These are phyloP conservation scores for Phytomonas francai DNA, from an alignment of 208 protist genomes.

Conservation along the genomic window DNA sequence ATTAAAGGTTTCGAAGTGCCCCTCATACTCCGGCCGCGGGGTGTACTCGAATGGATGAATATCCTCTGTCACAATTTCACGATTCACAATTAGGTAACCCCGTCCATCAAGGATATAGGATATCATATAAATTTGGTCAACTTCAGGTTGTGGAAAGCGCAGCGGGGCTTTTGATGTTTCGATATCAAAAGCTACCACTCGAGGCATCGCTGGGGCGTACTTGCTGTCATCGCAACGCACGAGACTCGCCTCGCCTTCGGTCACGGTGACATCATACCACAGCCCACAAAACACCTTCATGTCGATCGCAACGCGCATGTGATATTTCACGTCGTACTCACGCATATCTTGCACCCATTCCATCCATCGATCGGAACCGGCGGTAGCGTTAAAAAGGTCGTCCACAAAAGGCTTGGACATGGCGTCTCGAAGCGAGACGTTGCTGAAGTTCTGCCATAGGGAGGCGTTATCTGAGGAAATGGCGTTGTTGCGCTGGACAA, in stretches of 20 bases:
- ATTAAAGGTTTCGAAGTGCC: constrained; percentile 97
- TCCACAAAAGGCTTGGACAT: constrained; percentile 73
- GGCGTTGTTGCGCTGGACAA: constrained; percentile 77
- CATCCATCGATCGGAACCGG: constrained; percentile 43
- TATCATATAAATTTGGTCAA: constrained; percentile 99
- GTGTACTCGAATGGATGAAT: constrained; percentile 99
- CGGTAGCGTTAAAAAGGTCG: constrained; percentile 14
- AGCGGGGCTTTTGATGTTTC: constrained; percentile 99
- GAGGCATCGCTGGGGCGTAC: constrained; percentile 88
- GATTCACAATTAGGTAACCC: constrained; percentile 98
- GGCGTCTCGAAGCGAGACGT: constrained; percentile 47
- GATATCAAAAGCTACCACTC: constrained; percentile 97
- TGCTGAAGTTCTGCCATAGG: constrained; percentile 37
- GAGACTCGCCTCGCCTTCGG: constrained; percentile 60
- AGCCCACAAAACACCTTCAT: constrained; percentile 89
- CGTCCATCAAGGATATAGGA: constrained; percentile 99
- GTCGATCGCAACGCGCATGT: constrained; percentile 97
- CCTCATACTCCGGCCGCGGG: constrained; percentile 96
- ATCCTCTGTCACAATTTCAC: constrained; percentile 96
- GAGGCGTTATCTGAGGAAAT: constrained; percentile 30
- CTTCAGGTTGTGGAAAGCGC: constrained; percentile 97
- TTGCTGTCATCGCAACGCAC: constrained; percentile 75
- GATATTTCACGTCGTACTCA: constrained; percentile 99
- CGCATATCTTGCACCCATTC: constrained; percentile 96
- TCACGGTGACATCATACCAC: constrained; percentile 94